Evolutionary conservation across 148 eudicot species (phyloP), one percentile per base, ranked within the genome.

Genomic region (Rhododendron vialii): DNA sequence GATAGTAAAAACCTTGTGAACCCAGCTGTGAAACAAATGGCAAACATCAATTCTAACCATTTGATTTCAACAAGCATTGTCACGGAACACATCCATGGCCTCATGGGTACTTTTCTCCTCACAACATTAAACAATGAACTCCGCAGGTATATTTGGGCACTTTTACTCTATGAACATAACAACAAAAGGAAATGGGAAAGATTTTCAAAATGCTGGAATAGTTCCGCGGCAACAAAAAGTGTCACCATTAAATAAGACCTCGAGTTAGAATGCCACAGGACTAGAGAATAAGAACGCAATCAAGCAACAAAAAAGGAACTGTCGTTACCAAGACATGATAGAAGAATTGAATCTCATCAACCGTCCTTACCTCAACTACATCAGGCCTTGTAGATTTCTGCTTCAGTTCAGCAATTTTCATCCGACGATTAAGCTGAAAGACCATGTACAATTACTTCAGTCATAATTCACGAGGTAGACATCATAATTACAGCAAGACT

Each of bases 381-480:
- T 97, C 99, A 87, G 98, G 96, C 83, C 88, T 93, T 41, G 96
- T 76, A 89, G 94, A 92, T 47, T 95, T 92, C 91, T 94, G 96
- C 87, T 97, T 97, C 61, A 95, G 89, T 89, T 95, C 96, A 35
- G 98, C 98, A 91, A 95, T 95, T 83, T 97, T 97, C 99, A 97
- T 97, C 36, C 98, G 85, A 5, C 98, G 92, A 85, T 95, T 95
- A 85, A 95, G 92, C 99, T 95, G 90, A 24, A 92, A 89, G 10
- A 83, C 33, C 65, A 50, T 18, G 36, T 50, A 13, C 11, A 79
- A 65, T 3, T 35, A 0, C 45, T 74, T 83, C 7, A 38, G 78
- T 48, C 13, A 48, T 48, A 48, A 10, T 48, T 48, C 76, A 24
- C 30, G 18, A 78, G 35, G 24, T 57, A 55, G 48, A 55, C 10